phyloP scores from a whole-genome alignment of 2,329 filamentous ascomycete species.

The Gaeumannomyces tritici region DNA sequence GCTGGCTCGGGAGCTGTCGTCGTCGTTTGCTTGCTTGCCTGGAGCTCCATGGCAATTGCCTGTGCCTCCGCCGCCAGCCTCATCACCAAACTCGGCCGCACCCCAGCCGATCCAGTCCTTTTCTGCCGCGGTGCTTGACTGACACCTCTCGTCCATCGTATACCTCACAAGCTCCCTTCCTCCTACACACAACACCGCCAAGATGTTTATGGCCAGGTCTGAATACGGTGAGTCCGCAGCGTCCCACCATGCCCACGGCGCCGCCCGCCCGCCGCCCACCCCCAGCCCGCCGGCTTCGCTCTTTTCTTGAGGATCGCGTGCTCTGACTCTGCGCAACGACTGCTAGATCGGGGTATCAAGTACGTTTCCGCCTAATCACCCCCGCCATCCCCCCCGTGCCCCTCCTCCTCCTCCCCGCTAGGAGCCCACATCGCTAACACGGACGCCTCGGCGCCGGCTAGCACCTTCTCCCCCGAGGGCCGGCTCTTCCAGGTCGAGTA shows the following conservation, averaged over 20 bases:
- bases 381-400: not conserved
- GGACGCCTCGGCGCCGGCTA: slow-evolving; percentile 23
- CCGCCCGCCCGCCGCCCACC: no score
- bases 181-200: slow-evolving; percentile 36
- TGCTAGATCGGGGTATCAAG: slow-evolving; percentile 95
- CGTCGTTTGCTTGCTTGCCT: slow-evolving; percentile 3
- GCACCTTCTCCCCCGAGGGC: slow-evolving; percentile 98
- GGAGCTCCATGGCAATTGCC: not conserved
- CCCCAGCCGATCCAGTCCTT: not conserved
- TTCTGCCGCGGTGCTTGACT: not conserved
- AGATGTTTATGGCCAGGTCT: slow-evolving; percentile 99
- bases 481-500: slow-evolving; percentile 99
- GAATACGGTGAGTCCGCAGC: slow-evolving; percentile 68
- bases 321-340: not conserved
- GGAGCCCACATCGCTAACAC: not conserved
- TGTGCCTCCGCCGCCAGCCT: not conserved
- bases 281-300: not conserved
- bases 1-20: not conserved
- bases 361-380: slow-evolving; percentile 35
- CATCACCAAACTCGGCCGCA: not conserved
- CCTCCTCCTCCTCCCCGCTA: slow-evolving; percentile 6
- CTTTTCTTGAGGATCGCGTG: not conserved
- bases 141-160: not conserved
- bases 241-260: not conserved
- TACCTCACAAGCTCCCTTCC: not conserved